These are phyloP conservation scores for Streptanthus diversifolius DNA, from an alignment of 345 rosid species.

Conservation along the genomic window DNA sequence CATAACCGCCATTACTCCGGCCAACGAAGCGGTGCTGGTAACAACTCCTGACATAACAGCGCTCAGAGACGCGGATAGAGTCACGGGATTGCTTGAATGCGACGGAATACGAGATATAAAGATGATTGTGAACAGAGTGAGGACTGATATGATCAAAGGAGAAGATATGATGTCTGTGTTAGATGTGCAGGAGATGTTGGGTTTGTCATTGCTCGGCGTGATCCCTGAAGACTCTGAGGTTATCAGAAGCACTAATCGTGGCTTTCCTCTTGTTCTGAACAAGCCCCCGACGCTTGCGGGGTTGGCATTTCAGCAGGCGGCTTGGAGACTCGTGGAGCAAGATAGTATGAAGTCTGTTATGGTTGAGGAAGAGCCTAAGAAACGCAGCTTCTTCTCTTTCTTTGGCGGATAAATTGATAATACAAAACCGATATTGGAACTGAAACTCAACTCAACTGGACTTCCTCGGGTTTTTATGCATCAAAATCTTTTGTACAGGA, in stretches of 20 bases:
- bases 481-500: conserved; percentile 34
- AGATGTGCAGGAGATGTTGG: conserved; percentile 93
- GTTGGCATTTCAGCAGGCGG: conserved; percentile 95
- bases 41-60: conserved; percentile 93
- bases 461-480: conserved; percentile 31
- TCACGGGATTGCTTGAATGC: conserved; percentile 78
- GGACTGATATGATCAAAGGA: conserved; percentile 97
- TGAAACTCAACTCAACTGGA: neutral
- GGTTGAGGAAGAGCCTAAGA: conserved; percentile 94
- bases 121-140: conserved; percentile 88
- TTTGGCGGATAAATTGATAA: conserved; percentile 51
- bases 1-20: conserved; percentile 95
- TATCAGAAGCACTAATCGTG: conserved; percentile 83
- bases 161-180: conserved; percentile 99
- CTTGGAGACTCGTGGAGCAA: conserved; percentile 97
- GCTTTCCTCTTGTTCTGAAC: conserved; percentile 83
- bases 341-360: conserved; percentile 96
- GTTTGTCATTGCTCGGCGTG: conserved; percentile 70
- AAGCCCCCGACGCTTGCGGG: conserved; percentile 94
- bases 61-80: conserved; percentile 84
- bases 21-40: conserved; percentile 81
- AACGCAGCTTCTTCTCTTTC: conserved; percentile 80
- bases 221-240: conserved; percentile 95
- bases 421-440: neutral
- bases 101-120: conserved; percentile 92